Evolutionary conservation across 805 yeast genomes (phyloP).

Genomic region (Kodamaea laetipori): DNA sequence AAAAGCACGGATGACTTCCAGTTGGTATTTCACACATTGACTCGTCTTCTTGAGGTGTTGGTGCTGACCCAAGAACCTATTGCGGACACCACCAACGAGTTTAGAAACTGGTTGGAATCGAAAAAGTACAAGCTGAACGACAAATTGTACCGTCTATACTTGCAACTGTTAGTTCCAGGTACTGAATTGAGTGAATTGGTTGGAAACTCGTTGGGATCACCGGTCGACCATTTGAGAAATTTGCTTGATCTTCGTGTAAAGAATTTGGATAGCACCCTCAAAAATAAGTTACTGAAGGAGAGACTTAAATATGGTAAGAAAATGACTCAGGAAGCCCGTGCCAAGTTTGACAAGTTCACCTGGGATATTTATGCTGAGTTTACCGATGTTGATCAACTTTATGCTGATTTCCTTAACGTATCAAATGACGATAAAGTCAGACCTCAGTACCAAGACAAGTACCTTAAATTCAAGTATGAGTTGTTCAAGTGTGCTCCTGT

Average conservation of each 20-base stretch:
- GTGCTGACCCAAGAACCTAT: slow-evolving; percentile 46
- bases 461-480: slow-evolving; percentile 57
- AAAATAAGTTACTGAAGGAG: slow-evolving; percentile 46
- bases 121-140: slow-evolving; percentile 29
- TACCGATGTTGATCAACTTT: slow-evolving; percentile 56
- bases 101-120: slow-evolving; percentile 47
- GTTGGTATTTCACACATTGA: slow-evolving; percentile 50
- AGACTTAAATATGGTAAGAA: slow-evolving; percentile 50
- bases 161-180: slow-evolving; percentile 57
- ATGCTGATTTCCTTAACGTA: slow-evolving; percentile 56
- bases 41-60: slow-evolving; percentile 45
- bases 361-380: slow-evolving; percentile 49
- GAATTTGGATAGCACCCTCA: slow-evolving; percentile 45
- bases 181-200: slow-evolving; percentile 53
- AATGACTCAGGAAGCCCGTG: slow-evolving; percentile 43
- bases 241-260: slow-evolving; percentile 44
- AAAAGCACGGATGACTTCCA: slow-evolving; percentile 39
- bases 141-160: slow-evolving; percentile 48
- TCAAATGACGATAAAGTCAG: slow-evolving; percentile 63
- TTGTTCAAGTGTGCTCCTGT: slow-evolving; percentile 61
- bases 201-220: slow-evolving; percentile 47
- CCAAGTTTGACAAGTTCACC: slow-evolving; percentile 37
- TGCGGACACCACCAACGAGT: slow-evolving; percentile 51
- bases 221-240: slow-evolving; percentile 45
- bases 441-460: slow-evolving; percentile 57